Conservation (phyloP, 2,329 filamentous ascomycete species). For the Cladosporium cucumerinum region DNA sequence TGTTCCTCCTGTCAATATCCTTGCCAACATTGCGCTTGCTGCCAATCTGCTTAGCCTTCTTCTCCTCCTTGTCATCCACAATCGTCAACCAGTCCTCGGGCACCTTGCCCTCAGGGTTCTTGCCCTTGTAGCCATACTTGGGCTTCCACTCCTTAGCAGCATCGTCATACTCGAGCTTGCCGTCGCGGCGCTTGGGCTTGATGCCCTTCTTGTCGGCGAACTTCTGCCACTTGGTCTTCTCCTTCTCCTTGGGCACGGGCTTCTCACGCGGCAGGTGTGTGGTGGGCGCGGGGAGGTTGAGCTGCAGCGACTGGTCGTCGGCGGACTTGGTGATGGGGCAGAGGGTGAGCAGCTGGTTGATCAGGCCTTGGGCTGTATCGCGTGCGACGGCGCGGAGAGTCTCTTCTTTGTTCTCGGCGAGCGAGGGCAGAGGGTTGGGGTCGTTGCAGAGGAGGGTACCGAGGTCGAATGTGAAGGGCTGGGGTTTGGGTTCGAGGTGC, state of each 20-base stretch:
- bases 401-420: slow-evolving; percentile 53
- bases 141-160: slow-evolving; percentile 82
- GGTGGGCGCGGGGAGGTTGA: slow-evolving; percentile 67
- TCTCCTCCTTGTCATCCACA: slow-evolving; percentile 69
- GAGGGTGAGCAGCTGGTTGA: slow-evolving; percentile 91
- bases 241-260: slow-evolving; percentile 75
- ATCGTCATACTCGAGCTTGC: slow-evolving; percentile 81
- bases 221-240: slow-evolving; percentile 89
- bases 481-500: slow-evolving; percentile 61
- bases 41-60: slow-evolving; percentile 46
- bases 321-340: slow-evolving; percentile 71
- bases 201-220: slow-evolving; percentile 98
- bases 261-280: slow-evolving; percentile 86
- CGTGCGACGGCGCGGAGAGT: slow-evolving; percentile 72
- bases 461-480: slow-evolving; percentile 88
- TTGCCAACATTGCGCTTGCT: slow-evolving; percentile 56
- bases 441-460: slow-evolving; percentile 82
- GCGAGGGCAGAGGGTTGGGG: slow-evolving; percentile 71
- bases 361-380: slow-evolving; percentile 84
- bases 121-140: slow-evolving; percentile 91
- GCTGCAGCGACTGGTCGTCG: slow-evolving; percentile 62
- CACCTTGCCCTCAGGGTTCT: slow-evolving; percentile 81
- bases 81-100: slow-evolving; percentile 81
- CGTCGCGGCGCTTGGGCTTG: slow-evolving; percentile 78
- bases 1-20: slow-evolving; percentile 16